Base-by-base conservation (phyloP, 1,284 basidiomycete genomes). In the Irpex sp. region DNA sequence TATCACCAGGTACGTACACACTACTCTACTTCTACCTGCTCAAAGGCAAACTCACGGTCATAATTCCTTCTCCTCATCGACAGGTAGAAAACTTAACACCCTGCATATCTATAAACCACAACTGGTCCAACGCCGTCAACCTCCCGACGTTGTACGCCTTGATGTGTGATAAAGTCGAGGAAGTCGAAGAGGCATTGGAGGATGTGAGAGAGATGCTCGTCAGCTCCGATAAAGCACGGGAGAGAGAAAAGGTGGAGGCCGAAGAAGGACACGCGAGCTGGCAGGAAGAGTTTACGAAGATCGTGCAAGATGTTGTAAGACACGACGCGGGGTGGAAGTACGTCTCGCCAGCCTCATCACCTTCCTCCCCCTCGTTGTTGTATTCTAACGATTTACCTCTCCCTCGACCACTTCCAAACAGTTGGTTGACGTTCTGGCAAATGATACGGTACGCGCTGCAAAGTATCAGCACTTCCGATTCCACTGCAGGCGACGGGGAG, bases 241-340 rank as follows among this genome's bases (percentile, higher is more conserved):
- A 45, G 39, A 28, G 21, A 9, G 28, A 39, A 18, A 37, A 18
- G 4, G 47, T 39, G 39, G 12, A 8, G 1, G 59, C 49, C 5
- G 28, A 33, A 3, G 28, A 33, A 6, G 28, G 28, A 33, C 6
- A 33, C 1, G 7, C 0, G 28, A 33, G 28, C 3, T 73, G 71
- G 72, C 56, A 65, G 58, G 36, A 23, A 8, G 71, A 73, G 58
- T 73, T 72, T 67, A 57, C 64, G 5, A 48, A 59, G n/a, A 69
- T 73, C 35, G 71, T 73, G 36, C 72, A 73, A 60, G 69, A 72
- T 33, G 66, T 73, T 21, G 71, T 73, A n/a, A 66, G 72, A 64
- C 71, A 73, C 57, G 72, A 73, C 54, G 72, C 72, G 0, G 72
- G 72, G 8, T 73, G 72, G 72, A 70, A 73, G 72, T 73, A 49